Base-by-base conservation (phyloP, 164 flowering plant genomes). In the Aristolochia californica region DNA sequence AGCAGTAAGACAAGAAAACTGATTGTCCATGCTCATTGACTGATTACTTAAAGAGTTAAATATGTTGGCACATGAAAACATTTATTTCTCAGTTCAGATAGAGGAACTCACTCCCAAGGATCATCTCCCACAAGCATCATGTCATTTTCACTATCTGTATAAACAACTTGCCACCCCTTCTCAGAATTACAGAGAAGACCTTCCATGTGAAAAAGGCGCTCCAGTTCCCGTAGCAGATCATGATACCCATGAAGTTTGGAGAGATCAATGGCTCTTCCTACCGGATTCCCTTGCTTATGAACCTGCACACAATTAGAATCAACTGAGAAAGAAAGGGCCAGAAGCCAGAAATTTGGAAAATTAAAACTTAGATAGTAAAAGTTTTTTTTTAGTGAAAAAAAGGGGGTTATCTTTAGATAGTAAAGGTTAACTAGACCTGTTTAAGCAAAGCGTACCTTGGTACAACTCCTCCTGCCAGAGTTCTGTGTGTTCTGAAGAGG, bases 211-310 rank as follows among this genome's bases (percentile, higher is more conserved):
- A 91, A 91, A n/a, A 91, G 68, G 23, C 74, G 69, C 66, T 91
- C 98, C 22, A 91, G 80, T 56, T 91, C 93, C 25, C 23, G 63
- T 10, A 83, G 50, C 70, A 91, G 70, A 13, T 88, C 98, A 53
- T 55, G 59, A 50, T 91, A 91, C 28, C 90, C 72, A 67, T 78
- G 66, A 48, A 91, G 58, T 62, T 76, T 81, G 2, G 93, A 79
- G 58, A 91, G 87, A 74, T 88, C 95, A 57, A 91, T 71, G 34
- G 95, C 88, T 76, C 98, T 83, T 57, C 95, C 96, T 18, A 91
- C 93, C 69, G 80, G 59, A 69, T 74, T 84, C 12, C 98, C 98
- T 83, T 91, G 95, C 73, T 84, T 91, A 80, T 88, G 95, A 77
- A 91, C 96, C 96, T 91, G 73, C 64, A 72, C 53, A 34, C 34